A percentile compares a stretch with the other conserved stretches of the same genome.
Conservation (phyloP, 768 basidiomycete species). For the Pulveroboletus sp. region DNA sequence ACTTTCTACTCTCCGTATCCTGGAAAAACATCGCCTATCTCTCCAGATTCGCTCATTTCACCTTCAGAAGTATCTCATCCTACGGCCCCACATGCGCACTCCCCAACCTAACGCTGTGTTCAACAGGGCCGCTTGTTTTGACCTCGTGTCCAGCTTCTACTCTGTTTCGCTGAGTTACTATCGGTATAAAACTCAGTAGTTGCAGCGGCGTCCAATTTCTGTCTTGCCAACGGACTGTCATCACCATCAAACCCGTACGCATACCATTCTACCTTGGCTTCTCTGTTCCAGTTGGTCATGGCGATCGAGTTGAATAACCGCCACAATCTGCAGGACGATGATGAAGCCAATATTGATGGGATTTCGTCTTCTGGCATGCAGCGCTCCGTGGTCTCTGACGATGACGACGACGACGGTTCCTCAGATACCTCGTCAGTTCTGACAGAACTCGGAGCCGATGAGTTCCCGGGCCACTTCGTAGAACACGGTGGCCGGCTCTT, state of each 20-base stretch:
- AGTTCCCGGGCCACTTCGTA: slow-evolving; percentile 59
- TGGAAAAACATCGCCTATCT: slow-evolving; percentile 7
- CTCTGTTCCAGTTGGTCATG: slow-evolving; percentile 17
- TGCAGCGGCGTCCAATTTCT: slow-evolving; percentile 37
- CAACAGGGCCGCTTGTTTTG: slow-evolving; percentile 33
- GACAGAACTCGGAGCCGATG: slow-evolving; percentile 47
- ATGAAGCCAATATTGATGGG: slow-evolving; percentile 8
- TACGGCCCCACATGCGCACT: slow-evolving; percentile 13
- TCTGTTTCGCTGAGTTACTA: slow-evolving; percentile 40
- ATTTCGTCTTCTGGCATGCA: slow-evolving; percentile 9
- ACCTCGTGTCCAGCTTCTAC: slow-evolving; percentile 37
- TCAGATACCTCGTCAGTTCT: slow-evolving; percentile 44
- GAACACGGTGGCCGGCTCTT: slow-evolving; percentile 63
- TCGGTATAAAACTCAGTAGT: slow-evolving; percentile 38
- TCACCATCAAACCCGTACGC: slow-evolving; percentile 25
- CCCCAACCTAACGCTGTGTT: slow-evolving; percentile 23
- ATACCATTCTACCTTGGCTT: slow-evolving; percentile 9
- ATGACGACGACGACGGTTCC: slow-evolving; percentile 35
- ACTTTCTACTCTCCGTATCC: slow-evolving; percentile 2
- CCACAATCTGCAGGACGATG: slow-evolving; percentile 21
- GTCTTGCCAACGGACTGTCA: slow-evolving; percentile 37
- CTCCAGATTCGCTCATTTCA: slow-evolving; percentile 9
- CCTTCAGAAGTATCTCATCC: slow-evolving; percentile 16
- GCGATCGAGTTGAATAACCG: slow-evolving; percentile 27
- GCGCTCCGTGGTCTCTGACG: slow-evolving; percentile 14